These are phyloP conservation scores for Trypanosoma caninum DNA, from an alignment of 208 protist genomes.

Conservation along the genomic window DNA sequence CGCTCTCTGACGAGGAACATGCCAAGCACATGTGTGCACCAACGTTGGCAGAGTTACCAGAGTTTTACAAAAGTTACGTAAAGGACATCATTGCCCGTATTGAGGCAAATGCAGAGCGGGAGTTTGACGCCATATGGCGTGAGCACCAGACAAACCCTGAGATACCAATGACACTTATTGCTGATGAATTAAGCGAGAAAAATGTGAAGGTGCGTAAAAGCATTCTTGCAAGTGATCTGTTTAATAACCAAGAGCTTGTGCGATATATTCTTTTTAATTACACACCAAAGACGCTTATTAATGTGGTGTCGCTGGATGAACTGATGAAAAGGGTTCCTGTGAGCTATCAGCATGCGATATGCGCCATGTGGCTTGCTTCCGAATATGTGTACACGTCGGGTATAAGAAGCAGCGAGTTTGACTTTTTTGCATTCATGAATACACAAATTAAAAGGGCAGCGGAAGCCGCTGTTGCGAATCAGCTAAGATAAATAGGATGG, in stretches of 20 bases:
- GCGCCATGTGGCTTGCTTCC: conserved; percentile 88
- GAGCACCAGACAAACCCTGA: conserved; percentile 54
- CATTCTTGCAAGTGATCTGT: conserved; percentile 82
- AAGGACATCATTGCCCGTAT: conserved; percentile 85
- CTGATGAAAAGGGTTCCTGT: conserved; percentile 89
- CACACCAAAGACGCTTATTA: conserved; percentile 75
- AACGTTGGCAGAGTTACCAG: conserved; percentile 50
- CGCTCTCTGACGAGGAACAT: conserved; percentile 92
- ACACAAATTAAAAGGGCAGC: conserved; percentile 34
- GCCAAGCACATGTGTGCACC: conserved; percentile 87
- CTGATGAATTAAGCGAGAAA: conserved; percentile 83
- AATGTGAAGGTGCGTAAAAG: conserved; percentile 85
- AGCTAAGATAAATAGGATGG: background rate
- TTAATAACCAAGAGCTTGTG: conserved; percentile 73
- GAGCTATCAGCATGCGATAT: conserved; percentile 93
- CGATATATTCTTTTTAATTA: conserved; percentile 72
- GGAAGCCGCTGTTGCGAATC: background rate
- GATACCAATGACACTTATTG: conserved; percentile 69
- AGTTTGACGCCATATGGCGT: conserved; percentile 91
- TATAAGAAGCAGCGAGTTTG: conserved; percentile 81
- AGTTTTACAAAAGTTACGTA: conserved; percentile 93
- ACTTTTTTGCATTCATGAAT: conserved; percentile 91
- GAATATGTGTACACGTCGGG: conserved; percentile 92
- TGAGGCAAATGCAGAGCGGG: conserved; percentile 80
- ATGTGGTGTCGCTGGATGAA: conserved; percentile 76